A percentile compares a stretch with the other conserved stretches of the same genome.
Evolutionary conservation across 331 rosid genomes (phyloP).

Genomic region (Saraca asoca): DNA sequence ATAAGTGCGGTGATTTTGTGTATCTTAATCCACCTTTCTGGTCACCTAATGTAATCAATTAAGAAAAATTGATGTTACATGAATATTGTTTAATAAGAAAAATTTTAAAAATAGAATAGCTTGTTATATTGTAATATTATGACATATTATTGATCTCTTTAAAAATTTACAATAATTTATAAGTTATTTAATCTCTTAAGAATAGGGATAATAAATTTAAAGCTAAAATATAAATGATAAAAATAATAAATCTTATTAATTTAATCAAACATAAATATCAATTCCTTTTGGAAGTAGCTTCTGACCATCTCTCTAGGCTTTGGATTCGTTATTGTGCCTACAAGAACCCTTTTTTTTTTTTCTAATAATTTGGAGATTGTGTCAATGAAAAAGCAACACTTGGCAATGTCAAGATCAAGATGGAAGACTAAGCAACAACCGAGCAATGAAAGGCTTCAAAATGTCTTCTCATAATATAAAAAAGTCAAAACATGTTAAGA

Average conservation of each 20-base stretch:
- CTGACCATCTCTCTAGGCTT: slow-evolving; percentile 53
- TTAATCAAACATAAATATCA: too few species aligned
- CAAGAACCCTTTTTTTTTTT: slow-evolving; percentile 12
- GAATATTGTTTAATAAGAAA: too few species aligned
- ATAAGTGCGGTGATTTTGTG: slow-evolving; percentile 15
- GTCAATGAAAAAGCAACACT: slow-evolving; percentile 21
- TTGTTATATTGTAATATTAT: too few species aligned
- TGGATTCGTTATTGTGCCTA: slow-evolving; percentile 38
- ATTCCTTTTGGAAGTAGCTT: slow-evolving; percentile 49
- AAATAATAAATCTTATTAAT: too few species aligned
- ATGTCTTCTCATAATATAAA: not conserved
- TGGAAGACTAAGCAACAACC: slow-evolving; percentile 28
- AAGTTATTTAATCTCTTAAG: too few species aligned
- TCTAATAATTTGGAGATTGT: not conserved
- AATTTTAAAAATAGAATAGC: too few species aligned
- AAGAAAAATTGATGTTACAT: slow-evolving; percentile 27
- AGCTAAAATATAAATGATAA: too few species aligned
- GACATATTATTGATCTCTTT: too few species aligned
- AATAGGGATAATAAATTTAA: too few species aligned
- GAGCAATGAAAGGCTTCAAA: not conserved
- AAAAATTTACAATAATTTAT: too few species aligned
- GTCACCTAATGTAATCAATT: slow-evolving; percentile 58
- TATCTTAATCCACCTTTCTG: slow-evolving; percentile 41
- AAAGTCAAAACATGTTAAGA: not conserved
- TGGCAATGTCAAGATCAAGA: slow-evolving; percentile 24